These are phyloP conservation scores for Ustilago hordei DNA, from an alignment of 1,284 basidiomycete genomes.

Conservation along the genomic window DNA sequence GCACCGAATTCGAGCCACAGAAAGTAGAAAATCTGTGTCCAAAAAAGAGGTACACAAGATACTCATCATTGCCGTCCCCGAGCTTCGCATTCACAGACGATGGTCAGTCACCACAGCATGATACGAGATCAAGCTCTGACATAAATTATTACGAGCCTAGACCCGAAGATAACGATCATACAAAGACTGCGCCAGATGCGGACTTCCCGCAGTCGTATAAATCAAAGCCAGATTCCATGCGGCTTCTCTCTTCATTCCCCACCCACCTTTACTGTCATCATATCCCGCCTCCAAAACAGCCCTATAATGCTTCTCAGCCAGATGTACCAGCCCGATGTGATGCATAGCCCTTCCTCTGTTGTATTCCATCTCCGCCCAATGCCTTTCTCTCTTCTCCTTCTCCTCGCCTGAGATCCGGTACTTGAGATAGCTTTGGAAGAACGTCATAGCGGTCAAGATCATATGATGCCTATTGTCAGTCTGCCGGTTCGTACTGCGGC, in stretches of 20 bases:
- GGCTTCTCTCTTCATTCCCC: constrained; percentile 55
- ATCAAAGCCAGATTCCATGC: constrained; percentile 64
- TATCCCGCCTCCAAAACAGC: constrained; percentile 34
- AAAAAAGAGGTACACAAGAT: too few relatives aligned
- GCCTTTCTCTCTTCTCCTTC: constrained; percentile 70
- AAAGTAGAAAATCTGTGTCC: too few relatives aligned
- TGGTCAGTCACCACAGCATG: too few relatives aligned
- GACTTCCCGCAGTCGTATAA: constrained; percentile 52
- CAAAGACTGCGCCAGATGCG: constrained; percentile 29
- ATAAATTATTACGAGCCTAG: background rate
- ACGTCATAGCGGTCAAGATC: constrained; percentile 47
- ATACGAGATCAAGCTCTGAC: too few relatives aligned
- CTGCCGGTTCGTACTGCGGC: constrained; percentile 90
- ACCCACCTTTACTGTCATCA: background rate
- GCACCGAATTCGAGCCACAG: too few relatives aligned
- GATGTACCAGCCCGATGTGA: constrained; percentile 73
- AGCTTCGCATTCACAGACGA: too few relatives aligned
- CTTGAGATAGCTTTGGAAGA: constrained; percentile 61
- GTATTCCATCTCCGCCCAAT: constrained; percentile 79
- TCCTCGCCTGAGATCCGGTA: constrained; percentile 76
- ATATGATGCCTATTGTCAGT: constrained; percentile 90
- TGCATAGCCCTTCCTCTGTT: constrained; percentile 93
- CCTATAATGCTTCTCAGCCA: constrained; percentile 61
- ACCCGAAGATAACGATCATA: constrained; percentile 41
- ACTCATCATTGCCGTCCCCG: too few relatives aligned